These are phyloP conservation scores for Limtongozyma cylindracea DNA, from an alignment of 805 yeast species.

Conservation along the genomic window DNA sequence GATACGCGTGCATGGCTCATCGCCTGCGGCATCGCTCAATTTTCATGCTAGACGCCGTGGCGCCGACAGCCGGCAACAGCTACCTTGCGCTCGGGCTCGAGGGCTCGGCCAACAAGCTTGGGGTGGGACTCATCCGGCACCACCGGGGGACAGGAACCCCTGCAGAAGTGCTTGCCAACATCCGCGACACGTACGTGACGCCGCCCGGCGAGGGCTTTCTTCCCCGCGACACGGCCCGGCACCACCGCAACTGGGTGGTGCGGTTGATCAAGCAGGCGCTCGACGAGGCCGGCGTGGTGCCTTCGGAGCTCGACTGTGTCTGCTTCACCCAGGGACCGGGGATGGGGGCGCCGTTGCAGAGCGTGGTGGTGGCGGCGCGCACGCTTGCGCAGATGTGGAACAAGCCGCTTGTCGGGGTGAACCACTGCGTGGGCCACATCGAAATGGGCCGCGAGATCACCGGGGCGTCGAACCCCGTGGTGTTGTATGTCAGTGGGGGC, in stretches of 20 bases:
- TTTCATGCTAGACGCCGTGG: slow-evolving; percentile 19
- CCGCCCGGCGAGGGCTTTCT: slow-evolving; percentile 98
- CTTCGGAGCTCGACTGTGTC: slow-evolving; percentile 41
- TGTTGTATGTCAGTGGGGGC: slow-evolving; percentile 92
- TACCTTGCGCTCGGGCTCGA: slow-evolving; percentile 78
- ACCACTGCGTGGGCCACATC: slow-evolving; percentile 94
- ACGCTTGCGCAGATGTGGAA: slow-evolving; percentile 60
- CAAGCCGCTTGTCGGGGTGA: slow-evolving; percentile 78
- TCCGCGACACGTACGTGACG: slow-evolving; percentile 82
- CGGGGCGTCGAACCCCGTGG: slow-evolving; percentile 95
- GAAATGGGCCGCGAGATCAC: slow-evolving; percentile 99
- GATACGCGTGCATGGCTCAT: too few relatives aligned
- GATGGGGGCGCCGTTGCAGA: slow-evolving; percentile 95
- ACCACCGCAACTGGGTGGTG: slow-evolving; percentile 87
- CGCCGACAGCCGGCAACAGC: slow-evolving; percentile 15
- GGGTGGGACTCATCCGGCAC: slow-evolving; percentile 79
- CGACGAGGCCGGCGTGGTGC: slow-evolving; percentile 25
- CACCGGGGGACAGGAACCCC: slow-evolving; percentile 33
- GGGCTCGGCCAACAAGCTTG: slow-evolving; percentile 93
- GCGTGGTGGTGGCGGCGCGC: slow-evolving; percentile 83
- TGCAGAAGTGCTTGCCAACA: slow-evolving; percentile 65
- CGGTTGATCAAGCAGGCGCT: slow-evolving; percentile 46
- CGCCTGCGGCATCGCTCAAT: too few relatives aligned
- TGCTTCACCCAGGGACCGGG: slow-evolving; percentile 98
- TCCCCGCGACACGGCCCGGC: slow-evolving; percentile 92